phyloP scores from a whole-genome alignment of 2,329 filamentous ascomycete genomes.

The Aspergillus sp. region DNA sequence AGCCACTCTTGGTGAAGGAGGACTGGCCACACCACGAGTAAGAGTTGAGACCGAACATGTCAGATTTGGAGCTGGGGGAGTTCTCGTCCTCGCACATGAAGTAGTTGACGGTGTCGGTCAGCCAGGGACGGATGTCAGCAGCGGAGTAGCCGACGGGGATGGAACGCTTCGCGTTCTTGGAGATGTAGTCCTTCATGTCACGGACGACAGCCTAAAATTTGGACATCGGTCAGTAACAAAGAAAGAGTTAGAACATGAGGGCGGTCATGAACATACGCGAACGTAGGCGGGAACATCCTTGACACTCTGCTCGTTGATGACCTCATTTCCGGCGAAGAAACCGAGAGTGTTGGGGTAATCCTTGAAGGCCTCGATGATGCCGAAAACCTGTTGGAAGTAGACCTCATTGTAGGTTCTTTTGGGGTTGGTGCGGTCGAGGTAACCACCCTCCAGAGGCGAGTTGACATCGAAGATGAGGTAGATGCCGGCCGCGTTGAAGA shows the following conservation, averaged over 20 bases:
- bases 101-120: conserved; percentile 60
- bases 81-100: conserved; percentile 55
- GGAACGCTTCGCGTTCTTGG: conserved; percentile 52
- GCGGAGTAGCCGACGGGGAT: conserved; percentile 69
- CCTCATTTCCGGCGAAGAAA: conserved; percentile 67
- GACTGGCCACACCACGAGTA: conserved; percentile 67
- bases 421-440: conserved; percentile 56
- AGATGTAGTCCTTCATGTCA: conserved; percentile 67
- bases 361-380: conserved; percentile 65
- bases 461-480: conserved; percentile 67
- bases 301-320: conserved; percentile 61
- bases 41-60: conserved; percentile 66
- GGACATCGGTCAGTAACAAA: neutral
- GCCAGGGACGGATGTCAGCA: conserved; percentile 60
- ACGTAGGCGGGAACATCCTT: conserved; percentile 57
- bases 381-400: conserved; percentile 59
- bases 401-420: conserved; percentile 53
- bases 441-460: conserved; percentile 55
- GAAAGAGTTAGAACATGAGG: too few species aligned
- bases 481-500: conserved; percentile 65
- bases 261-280: conserved; percentile 37
- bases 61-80: conserved; percentile 52
- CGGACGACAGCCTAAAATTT: conserved; percentile 55
- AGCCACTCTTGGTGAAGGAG: conserved; percentile 53
- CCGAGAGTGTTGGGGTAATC: conserved; percentile 63